phyloP scores from a whole-genome alignment of 1,284 basidiomycete genomes.

The Irpex sp. region DNA sequence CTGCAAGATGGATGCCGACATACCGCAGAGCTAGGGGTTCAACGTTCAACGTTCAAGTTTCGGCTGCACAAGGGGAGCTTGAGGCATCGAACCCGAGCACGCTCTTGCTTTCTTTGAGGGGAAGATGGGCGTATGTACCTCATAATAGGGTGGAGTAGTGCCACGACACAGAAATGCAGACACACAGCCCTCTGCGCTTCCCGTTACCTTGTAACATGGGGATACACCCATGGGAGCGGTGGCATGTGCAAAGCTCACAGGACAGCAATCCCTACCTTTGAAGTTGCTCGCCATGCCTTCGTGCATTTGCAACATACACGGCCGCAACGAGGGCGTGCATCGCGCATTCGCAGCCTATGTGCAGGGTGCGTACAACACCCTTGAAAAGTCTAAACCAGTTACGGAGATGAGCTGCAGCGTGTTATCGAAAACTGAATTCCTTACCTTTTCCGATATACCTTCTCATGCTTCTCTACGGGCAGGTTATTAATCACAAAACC shows the following conservation, averaged over 20 bases:
- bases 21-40: background rate
- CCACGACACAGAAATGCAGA: too few species aligned
- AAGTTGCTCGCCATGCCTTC: background rate
- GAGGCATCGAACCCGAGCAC: background rate
- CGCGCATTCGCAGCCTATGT: background rate
- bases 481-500: background rate
- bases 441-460: constrained; percentile 3
- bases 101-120: background rate
- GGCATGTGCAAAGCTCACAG: background rate
- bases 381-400: constrained; percentile 8
- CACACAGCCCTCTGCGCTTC: too few species aligned
- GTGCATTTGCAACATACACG: background rate
- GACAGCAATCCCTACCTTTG: background rate
- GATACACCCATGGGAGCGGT: too few species aligned
- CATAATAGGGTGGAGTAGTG: background rate
- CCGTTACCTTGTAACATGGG: too few species aligned
- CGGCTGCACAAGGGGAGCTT: background rate
- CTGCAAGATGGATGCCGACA: background rate
- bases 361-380: background rate
- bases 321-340: background rate
- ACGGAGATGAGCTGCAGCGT: constrained; percentile 7
- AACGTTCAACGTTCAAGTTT: background rate
- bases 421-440: background rate
- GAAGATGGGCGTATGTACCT: background rate
- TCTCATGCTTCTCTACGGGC: background rate